Conservation (phyloP, 345 rosid species). For the Hibiscus mutabilis region DNA sequence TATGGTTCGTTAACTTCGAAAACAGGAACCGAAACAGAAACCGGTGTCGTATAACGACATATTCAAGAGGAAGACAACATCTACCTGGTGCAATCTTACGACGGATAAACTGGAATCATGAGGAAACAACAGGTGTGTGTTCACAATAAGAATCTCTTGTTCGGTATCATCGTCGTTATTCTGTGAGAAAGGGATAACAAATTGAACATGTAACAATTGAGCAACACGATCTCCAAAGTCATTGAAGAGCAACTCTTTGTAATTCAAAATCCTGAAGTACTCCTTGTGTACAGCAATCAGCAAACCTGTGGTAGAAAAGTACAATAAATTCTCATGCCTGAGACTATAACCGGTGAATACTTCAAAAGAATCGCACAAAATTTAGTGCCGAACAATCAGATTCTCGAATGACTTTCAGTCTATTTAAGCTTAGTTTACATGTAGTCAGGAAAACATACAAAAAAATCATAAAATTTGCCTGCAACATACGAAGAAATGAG, state of each 20-base stretch:
- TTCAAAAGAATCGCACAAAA: not conserved
- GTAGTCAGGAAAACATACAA: not conserved
- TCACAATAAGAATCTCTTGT: slow-evolving; percentile 80
- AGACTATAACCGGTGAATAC: not conserved
- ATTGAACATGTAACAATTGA: slow-evolving; percentile 77
- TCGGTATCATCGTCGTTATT: slow-evolving; percentile 24
- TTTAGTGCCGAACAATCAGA: not conserved
- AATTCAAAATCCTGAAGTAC: slow-evolving; percentile 47
- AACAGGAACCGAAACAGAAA: not conserved
- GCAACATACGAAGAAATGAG: not conserved
- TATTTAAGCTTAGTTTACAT: not conserved
- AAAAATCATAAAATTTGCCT: not conserved
- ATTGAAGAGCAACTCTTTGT: slow-evolving; percentile 70
- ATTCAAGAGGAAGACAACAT: not conserved
- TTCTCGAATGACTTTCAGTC: not conserved
- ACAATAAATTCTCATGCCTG: not conserved
- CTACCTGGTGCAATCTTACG: slow-evolving; percentile 82
- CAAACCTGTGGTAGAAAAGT: slow-evolving; percentile 43
- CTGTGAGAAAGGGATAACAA: slow-evolving; percentile 38
- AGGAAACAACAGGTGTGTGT: slow-evolving; percentile 90
- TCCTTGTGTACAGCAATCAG: slow-evolving; percentile 70
- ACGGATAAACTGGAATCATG: slow-evolving; percentile 74
- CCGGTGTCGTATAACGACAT: not conserved
- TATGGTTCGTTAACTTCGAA: not conserved
- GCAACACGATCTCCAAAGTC: slow-evolving; percentile 96